phyloP scores from a whole-genome alignment of 75 land plant genomes.

The Cryptomeria japonica region DNA sequence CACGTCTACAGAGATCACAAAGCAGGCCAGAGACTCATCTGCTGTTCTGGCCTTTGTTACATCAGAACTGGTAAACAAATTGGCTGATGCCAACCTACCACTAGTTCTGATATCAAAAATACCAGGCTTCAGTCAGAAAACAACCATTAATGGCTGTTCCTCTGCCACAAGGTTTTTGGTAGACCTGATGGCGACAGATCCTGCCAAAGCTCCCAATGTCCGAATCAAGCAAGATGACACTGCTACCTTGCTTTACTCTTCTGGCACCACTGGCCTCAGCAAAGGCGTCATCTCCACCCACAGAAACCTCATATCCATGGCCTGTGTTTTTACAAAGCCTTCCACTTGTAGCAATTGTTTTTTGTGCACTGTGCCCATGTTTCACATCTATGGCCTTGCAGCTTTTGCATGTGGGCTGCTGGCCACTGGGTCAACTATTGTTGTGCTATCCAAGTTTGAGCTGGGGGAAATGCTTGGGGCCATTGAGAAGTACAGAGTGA shows the following conservation, averaged over 20 bases:
- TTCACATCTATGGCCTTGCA: constrained; percentile 40
- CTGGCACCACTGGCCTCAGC: constrained; percentile 87
- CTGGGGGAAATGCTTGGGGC: constrained; percentile 57
- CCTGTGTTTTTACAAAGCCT: constrained; percentile 14
- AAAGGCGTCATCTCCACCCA: constrained; percentile 78
- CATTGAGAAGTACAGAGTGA: constrained; percentile 51
- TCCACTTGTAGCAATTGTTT: constrained; percentile 14
- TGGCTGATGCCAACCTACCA: constrained; percentile 30
- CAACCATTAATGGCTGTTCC: constrained; percentile 15
- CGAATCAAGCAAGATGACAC: constrained; percentile 15
- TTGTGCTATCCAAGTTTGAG: constrained; percentile 72
- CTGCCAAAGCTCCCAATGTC: constrained; percentile 2
- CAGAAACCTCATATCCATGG: constrained; percentile 70
- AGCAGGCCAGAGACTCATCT: constrained; percentile 68
- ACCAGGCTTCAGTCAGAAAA: neutral
- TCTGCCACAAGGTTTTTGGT: neutral
- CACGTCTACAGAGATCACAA: constrained; percentile 72
- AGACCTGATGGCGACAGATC: neutral
- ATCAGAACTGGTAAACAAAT: constrained; percentile 47
- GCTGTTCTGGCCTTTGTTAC: constrained; percentile 63
- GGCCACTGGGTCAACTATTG: constrained; percentile 54
- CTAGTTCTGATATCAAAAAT: constrained; percentile 20
- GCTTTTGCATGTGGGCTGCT: constrained; percentile 49
- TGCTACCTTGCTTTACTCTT: constrained; percentile 71
- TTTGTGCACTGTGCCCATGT: constrained; percentile 55